Base-by-base conservation (phyloP, 2,329 filamentous ascomycete species). In the Neophaeococcomyces mojaviensis region DNA sequence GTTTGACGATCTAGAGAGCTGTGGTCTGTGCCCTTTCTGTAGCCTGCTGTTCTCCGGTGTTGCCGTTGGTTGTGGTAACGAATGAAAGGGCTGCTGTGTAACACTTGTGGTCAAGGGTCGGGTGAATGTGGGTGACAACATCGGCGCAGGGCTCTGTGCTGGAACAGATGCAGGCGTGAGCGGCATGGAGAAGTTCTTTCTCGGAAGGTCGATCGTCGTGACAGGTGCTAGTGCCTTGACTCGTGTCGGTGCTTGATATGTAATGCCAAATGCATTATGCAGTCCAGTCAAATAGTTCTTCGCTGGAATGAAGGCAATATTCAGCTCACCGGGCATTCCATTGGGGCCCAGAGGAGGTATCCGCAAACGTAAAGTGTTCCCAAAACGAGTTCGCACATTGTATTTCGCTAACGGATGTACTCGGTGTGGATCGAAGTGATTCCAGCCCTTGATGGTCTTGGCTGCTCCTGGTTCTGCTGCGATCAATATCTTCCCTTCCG, bases 191-290 rank as follows among this genome's bases (percentile, higher is more conserved):
- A 53, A 55, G 37, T 57, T 50, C 43, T 36, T 53, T 22, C 45
- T 52, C 3, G 55, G 54, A 20, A 56, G 45, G 48, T 56, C 54
- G 3, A 57, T 47, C 2, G 49, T 56, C 10, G 51, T 33, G 1
- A 56, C 49, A 4, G 51, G 44, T 12, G 53, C 53, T 6, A 55
- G 34, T 6, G 50, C 39, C 31, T 52, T 51, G 22, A 46, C 53
- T 34, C 45, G 46, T 9, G 57, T 57, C 4, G 82, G 78, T 16
- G 82, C 74, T 15, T 76, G 74, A 59, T 87, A 88, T 1, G 83
- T 88, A 54, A 88, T 83, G 12, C 79, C 82, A 52, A 87, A 74
- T 9, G 81, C 82, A 47, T 78, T 77, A 58, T 85, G 81, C 0
- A 84, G 58, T 2, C 76, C 74, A 6, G 75, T 77, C 3, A 81